Evolutionary conservation across 345 rosid genomes (phyloP).

Genomic region (Citrus medica): DNA sequence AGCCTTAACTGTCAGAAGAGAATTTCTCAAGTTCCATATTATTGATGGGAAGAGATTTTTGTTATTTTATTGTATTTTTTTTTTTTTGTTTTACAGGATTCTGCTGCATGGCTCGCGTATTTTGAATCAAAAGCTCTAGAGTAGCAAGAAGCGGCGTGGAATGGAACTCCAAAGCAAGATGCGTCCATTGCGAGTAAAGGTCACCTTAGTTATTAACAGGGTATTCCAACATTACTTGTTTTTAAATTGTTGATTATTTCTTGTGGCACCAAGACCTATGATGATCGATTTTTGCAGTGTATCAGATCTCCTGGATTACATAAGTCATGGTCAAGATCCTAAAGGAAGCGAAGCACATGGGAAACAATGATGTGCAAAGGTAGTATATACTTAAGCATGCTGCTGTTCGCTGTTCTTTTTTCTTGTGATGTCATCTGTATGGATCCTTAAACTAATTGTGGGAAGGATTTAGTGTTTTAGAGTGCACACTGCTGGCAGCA

Average conservation of each 20-base stretch:
- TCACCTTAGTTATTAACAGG: conserved; percentile 19
- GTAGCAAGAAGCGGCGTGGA: no score
- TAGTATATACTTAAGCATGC: conserved; percentile 7
- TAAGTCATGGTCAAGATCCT: conserved; percentile 55
- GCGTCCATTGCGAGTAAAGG: no score
- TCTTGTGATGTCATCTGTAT: not conserved
- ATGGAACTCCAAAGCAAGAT: no score
- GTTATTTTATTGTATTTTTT: no score
- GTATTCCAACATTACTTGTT: conserved; percentile 44
- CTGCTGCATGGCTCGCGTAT: no score
- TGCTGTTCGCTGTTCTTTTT: not conserved
- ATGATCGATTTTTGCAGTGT: conserved; percentile 46
- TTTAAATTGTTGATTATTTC: conserved; percentile 7
- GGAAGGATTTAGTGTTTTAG: not conserved
- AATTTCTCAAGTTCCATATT: not conserved
- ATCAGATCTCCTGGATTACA: conserved; percentile 66
- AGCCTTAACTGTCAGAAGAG: not conserved
- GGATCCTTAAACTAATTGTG: not conserved
- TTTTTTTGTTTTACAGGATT: conserved; percentile 17
- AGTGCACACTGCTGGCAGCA: not conserved
- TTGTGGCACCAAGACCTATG: conserved; percentile 18
- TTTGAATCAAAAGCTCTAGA: no score
- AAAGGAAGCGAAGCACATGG: conserved; percentile 37
- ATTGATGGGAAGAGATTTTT: not conserved
- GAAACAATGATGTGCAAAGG: conserved; percentile 63